Percentiles rank a stretch among this genome's conserved stretches.
Evolutionary conservation across 345 rosid species (phyloP).

Genomic region (Gossypium herbaceum): DNA sequence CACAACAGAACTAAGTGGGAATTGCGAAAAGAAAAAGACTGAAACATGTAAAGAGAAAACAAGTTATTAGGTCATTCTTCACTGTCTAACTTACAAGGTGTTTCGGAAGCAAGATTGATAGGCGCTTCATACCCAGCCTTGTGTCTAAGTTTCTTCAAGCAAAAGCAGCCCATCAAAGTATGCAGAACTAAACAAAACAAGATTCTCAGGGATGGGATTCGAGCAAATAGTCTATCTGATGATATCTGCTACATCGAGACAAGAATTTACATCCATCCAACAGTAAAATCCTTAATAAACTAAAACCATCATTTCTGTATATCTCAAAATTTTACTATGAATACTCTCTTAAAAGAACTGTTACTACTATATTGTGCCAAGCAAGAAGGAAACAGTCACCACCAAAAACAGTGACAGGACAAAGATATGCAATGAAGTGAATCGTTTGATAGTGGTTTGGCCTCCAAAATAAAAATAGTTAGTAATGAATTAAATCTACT

Average conservation of each 20-base stretch:
- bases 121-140: slow-evolving; percentile 46
- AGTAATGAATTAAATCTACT: not conserved
- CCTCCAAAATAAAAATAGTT: too few relatives aligned
- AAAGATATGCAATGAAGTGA: not conserved
- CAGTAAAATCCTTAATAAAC: not conserved
- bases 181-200: slow-evolving; percentile 30
- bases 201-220: not conserved
- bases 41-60: not conserved
- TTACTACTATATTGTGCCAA: not conserved
- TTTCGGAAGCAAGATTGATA: slow-evolving; percentile 64
- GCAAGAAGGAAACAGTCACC: not conserved
- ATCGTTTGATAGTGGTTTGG: not conserved
- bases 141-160: slow-evolving; percentile 25
- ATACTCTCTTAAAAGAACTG: not conserved
- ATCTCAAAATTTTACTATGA: not conserved
- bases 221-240: not conserved
- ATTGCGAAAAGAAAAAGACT: not conserved
- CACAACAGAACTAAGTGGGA: not conserved
- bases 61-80: not conserved
- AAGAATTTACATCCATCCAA: not conserved
- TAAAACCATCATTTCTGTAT: not conserved
- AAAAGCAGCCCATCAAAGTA: slow-evolving; percentile 45
- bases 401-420: not conserved
- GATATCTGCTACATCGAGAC: slow-evolving; percentile 1
- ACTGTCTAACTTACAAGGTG: slow-evolving; percentile 55